phyloP scores from a whole-genome alignment of 208 protist species.

The Trypanosoma caninum region DNA sequence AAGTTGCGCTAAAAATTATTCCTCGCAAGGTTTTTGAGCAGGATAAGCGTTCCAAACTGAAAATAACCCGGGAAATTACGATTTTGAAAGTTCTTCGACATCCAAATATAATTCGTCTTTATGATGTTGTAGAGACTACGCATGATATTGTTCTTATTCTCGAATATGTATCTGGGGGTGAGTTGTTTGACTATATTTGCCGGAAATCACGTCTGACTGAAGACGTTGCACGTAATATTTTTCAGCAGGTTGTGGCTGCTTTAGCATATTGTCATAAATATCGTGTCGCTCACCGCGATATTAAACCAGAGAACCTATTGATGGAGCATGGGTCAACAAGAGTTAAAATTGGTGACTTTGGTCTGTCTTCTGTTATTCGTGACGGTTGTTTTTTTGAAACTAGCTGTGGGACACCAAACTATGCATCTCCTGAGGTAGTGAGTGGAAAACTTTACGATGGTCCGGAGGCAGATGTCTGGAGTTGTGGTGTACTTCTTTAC shows the following conservation, averaged over 20 bases:
- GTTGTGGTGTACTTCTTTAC: slow-evolving; percentile 86
- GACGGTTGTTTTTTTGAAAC: slow-evolving; percentile 84
- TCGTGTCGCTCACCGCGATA: slow-evolving; percentile 85
- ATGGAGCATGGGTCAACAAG: slow-evolving; percentile 58
- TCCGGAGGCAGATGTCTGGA: slow-evolving; percentile 84
- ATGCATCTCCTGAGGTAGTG: slow-evolving; percentile 83
- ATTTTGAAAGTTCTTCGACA: slow-evolving; percentile 97
- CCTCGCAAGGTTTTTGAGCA: slow-evolving; percentile 69
- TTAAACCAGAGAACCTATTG: slow-evolving; percentile 92
- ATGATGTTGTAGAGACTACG: slow-evolving; percentile 95
- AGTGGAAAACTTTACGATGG: slow-evolving; percentile 70
- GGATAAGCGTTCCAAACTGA: slow-evolving; percentile 79
- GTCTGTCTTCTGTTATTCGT: slow-evolving; percentile 72
- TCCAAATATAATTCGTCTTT: slow-evolving; percentile 98
- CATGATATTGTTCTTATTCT: slow-evolving; percentile 98
- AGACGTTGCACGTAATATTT: slow-evolving; percentile 85
- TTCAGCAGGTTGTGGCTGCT: slow-evolving; percentile 98
- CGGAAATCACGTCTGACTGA: slow-evolving; percentile 92
- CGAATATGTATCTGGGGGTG: slow-evolving; percentile 97
- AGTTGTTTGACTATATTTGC: slow-evolving; percentile 98
- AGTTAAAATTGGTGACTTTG: slow-evolving; percentile 87
- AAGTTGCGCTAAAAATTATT: slow-evolving; percentile 82
- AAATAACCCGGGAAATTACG: slow-evolving; percentile 95
- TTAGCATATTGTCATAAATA: slow-evolving; percentile 97
- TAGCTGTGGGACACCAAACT: slow-evolving; percentile 86